These are phyloP conservation scores for Ceraceosorus guamensis DNA, from an alignment of 1,284 basidiomycete genomes.

Conservation along the genomic window DNA sequence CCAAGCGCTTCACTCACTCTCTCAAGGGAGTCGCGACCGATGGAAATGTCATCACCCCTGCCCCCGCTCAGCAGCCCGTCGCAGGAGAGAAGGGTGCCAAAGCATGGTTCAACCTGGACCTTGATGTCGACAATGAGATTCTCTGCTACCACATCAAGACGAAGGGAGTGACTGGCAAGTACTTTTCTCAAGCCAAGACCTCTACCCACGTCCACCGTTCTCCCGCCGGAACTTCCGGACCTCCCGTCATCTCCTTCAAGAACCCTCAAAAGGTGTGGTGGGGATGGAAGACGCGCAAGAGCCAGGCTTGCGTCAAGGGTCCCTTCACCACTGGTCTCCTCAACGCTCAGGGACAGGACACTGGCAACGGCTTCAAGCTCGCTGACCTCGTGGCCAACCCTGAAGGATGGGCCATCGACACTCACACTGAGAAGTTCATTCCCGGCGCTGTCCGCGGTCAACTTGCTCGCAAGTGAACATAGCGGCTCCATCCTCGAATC, in stretches of 20 bases:
- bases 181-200: conserved; percentile 46
- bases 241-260: conserved; percentile 34
- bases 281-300: conserved; percentile 1
- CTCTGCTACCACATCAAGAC: conserved; percentile 34
- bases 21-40: conserved; percentile 6
- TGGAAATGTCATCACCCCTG: conserved; percentile 11
- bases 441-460: conserved; percentile 19
- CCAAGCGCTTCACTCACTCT: conserved; percentile 9
- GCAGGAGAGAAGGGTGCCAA: conserved; percentile 7
- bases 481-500: too few species aligned
- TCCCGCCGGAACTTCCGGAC: conserved; percentile 39
- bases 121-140: conserved; percentile 14
- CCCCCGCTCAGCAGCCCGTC: background rate
- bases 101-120: conserved; percentile 11
- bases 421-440: conserved; percentile 10
- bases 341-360: conserved; percentile 12
- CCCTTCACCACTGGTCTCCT: conserved; percentile 20
- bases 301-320: conserved; percentile 11
- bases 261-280: conserved; percentile 10
- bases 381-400: conserved; percentile 13
- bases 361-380: conserved; percentile 18
- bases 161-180: conserved; percentile 29
- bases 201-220: conserved; percentile 50
- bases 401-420: conserved; percentile 12
- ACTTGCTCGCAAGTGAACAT: background rate